A percentile compares a stretch with the other conserved stretches of the same genome.
Conservation (phyloP, 495 filamentous ascomycete genomes). For the Penicillium lividum region DNA sequence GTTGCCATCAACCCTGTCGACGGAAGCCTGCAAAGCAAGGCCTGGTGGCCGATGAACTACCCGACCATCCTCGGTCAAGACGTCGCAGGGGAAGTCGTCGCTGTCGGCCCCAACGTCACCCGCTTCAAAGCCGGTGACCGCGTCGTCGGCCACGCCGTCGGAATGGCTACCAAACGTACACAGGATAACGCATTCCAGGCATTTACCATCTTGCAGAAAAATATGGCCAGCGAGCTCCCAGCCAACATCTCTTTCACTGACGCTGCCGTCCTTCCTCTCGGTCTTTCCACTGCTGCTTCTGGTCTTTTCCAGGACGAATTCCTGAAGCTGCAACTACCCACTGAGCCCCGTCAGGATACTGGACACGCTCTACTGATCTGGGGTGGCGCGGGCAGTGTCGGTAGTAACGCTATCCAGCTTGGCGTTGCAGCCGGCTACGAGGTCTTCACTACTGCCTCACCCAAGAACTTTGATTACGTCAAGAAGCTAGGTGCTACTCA, state of each 20-base stretch:
- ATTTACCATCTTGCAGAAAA: slow-evolving; percentile 39
- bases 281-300: slow-evolving; percentile 17
- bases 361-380: slow-evolving; percentile 7
- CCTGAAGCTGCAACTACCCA: slow-evolving; percentile 13
- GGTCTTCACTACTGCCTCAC: slow-evolving; percentile 55
- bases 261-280: slow-evolving; percentile 36
- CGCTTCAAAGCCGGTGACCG: slow-evolving; percentile 45
- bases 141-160: slow-evolving; percentile 36
- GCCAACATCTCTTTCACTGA: slow-evolving; percentile 42
- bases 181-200: slow-evolving; percentile 45
- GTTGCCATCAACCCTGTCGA: slow-evolving; percentile 50
- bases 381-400: slow-evolving; percentile 77
- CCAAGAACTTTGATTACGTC: slow-evolving; percentile 53
- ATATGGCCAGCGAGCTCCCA: slow-evolving; percentile 45
- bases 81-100: slow-evolving; percentile 42
- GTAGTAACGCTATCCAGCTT: slow-evolving; percentile 62
- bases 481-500: slow-evolving; percentile 54
- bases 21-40: slow-evolving; percentile 29
- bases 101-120: slow-evolving; percentile 34
- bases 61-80: slow-evolving; percentile 43
- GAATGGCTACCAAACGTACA: slow-evolving; percentile 11
- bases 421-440: slow-evolving; percentile 56
- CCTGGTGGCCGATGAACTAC: slow-evolving; percentile 17
- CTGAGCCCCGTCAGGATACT: background rate
- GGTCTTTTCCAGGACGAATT: slow-evolving; percentile 23